Percentiles rank a stretch among this genome's conserved stretches.
phyloP scores from a whole-genome alignment of 139 green algal species.

The Coccomyxa sp. region DNA sequence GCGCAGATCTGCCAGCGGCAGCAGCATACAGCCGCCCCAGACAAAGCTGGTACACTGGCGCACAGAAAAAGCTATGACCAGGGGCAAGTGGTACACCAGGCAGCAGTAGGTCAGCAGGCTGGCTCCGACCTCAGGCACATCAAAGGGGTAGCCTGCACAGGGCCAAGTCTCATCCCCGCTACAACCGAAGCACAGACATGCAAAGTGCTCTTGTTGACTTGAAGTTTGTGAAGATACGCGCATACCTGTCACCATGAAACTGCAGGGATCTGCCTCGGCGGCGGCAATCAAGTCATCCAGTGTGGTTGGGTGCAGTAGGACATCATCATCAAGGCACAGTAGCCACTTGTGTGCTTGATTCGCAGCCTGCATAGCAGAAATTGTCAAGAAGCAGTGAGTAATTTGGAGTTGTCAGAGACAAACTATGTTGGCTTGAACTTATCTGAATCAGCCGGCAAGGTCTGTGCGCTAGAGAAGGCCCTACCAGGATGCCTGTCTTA shows the following conservation, averaged over 20 bases:
- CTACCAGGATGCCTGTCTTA: slow-evolving; percentile 26
- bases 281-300: slow-evolving; percentile 54
- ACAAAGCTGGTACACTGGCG: slow-evolving; percentile 62
- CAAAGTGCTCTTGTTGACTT: neutral
- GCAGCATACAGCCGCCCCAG: slow-evolving; percentile 89
- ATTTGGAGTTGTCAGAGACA: neutral
- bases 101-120: slow-evolving; percentile 50
- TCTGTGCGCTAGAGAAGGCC: neutral
- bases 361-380: neutral
- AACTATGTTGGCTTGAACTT: neutral
- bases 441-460: neutral
- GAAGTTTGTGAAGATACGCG: neutral
- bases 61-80: slow-evolving; percentile 75
- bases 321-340: slow-evolving; percentile 90
- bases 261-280: slow-evolving; percentile 49
- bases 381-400: neutral
- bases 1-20: slow-evolving; percentile 50
- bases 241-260: slow-evolving; percentile 76
- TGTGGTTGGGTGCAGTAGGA: slow-evolving; percentile 65
- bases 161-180: neutral
- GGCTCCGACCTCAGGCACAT: slow-evolving; percentile 48
- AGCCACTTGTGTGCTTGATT: slow-evolving; percentile 52
- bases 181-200: neutral
- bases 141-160: slow-evolving; percentile 83
- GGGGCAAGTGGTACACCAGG: slow-evolving; percentile 73